Conservation (phyloP, 805 yeast species). For the Danielozyma ontarioensis region DNA sequence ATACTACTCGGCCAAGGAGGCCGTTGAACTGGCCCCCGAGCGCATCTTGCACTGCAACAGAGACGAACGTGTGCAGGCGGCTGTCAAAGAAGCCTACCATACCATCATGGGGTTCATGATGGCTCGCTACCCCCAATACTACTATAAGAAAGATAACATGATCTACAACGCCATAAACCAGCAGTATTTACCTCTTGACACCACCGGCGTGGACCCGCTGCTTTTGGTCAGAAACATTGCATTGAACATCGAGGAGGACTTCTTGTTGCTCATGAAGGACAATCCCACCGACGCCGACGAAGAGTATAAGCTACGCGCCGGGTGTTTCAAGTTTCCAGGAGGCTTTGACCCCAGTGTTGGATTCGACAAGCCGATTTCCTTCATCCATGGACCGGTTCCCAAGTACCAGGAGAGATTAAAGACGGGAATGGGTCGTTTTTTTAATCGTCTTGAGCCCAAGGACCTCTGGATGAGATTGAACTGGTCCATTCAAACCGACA, state of each 20-base stretch:
- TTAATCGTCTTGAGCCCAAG: conserved; percentile 47
- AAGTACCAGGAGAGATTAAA: conserved; percentile 52
- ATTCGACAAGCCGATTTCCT: conserved; percentile 50
- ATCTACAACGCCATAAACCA: conserved; percentile 38
- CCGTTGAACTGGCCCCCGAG: conserved; percentile 21
- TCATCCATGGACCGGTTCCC: conserved; percentile 71
- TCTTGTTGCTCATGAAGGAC: conserved; percentile 46
- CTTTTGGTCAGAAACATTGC: conserved; percentile 21
- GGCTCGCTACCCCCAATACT: conserved; percentile 51
- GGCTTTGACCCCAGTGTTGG: conserved; percentile 64
- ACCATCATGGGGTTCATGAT: conserved; percentile 33
- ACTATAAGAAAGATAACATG: conserved; percentile 21
- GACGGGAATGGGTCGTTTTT: conserved; percentile 63
- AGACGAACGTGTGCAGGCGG: conserved; percentile 16
- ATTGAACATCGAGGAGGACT: conserved; percentile 56
- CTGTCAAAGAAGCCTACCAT: conserved; percentile 49
- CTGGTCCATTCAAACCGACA: conserved; percentile 67
- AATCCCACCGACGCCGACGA: conserved; percentile 34
- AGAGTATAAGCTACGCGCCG: conserved; percentile 56
- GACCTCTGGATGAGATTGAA: conserved; percentile 60
- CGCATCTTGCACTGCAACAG: conserved; percentile 18
- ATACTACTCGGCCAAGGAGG: conserved; percentile 12
- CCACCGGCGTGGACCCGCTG: conserved; percentile 9
- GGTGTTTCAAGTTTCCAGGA: conserved; percentile 60
- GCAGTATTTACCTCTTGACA: conserved; percentile 28